Evolutionary conservation across 2,329 filamentous ascomycete genomes (phyloP).

Genomic region (Fonsecaea monophora): DNA sequence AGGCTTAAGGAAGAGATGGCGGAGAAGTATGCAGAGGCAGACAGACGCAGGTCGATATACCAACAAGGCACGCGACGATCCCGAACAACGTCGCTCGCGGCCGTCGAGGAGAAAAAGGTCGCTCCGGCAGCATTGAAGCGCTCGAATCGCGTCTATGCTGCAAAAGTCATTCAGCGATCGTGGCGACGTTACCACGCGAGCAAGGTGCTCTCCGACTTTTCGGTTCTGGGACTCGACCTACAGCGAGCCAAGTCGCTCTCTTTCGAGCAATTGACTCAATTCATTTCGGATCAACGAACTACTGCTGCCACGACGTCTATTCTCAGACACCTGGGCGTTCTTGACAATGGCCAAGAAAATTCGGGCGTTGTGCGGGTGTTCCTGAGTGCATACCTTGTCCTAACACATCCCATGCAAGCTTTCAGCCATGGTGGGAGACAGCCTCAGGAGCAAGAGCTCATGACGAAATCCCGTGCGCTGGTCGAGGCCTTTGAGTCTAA

Average conservation of each 20-base stretch:
- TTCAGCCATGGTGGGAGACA: slow-evolving; percentile 62
- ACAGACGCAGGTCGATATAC: slow-evolving; percentile 60
- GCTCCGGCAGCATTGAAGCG: slow-evolving; percentile 45
- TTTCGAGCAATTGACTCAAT: slow-evolving; percentile 65
- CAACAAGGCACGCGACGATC: slow-evolving; percentile 58
- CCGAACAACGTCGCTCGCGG: slow-evolving; percentile 59
- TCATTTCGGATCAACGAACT: slow-evolving; percentile 63
- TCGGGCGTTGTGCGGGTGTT: slow-evolving; percentile 66
- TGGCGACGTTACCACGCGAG: slow-evolving; percentile 62
- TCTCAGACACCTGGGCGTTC: slow-evolving; percentile 63
- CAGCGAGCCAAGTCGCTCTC: slow-evolving; percentile 58
- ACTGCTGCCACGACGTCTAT: slow-evolving; percentile 61
- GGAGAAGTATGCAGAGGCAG: slow-evolving; percentile 69
- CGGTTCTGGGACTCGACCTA: slow-evolving; percentile 59
- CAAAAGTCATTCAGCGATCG: slow-evolving; percentile 62
- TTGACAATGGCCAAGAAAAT: slow-evolving; percentile 55
- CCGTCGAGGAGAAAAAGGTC: slow-evolving; percentile 53
- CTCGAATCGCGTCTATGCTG: slow-evolving; percentile 61
- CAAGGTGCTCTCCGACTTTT: slow-evolving; percentile 59
- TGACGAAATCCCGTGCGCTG: slow-evolving; percentile 66
- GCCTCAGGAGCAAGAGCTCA: slow-evolving; percentile 67
- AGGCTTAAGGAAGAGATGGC: slow-evolving; percentile 67
- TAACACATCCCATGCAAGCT: slow-evolving; percentile 66
- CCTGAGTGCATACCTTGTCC: slow-evolving; percentile 67
- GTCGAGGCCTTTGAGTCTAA: slow-evolving; percentile 48